These are phyloP conservation scores for Aspergillus tanneri DNA, from an alignment of 2,329 filamentous ascomycete genomes.

Conservation along the genomic window DNA sequence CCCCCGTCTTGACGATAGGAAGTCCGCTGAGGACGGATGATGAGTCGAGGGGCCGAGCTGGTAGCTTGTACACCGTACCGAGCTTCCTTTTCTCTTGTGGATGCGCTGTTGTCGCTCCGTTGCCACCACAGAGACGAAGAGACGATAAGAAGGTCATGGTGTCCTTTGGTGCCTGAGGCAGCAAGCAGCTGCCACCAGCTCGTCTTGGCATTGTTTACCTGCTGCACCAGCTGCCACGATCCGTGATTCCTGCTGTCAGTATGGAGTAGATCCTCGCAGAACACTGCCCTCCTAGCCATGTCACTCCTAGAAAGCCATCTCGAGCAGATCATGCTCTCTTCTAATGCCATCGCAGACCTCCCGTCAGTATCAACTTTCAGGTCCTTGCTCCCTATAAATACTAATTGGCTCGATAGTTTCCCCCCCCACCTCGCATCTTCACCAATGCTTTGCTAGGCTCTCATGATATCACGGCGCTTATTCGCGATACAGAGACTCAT, in stretches of 20 bases:
- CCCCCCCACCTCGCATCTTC: slow-evolving; percentile 89
- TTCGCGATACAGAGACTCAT: slow-evolving; percentile 91
- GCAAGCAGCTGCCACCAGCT: background rate
- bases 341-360: slow-evolving; percentile 70
- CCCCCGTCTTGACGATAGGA: background rate
- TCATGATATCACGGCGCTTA: slow-evolving; percentile 89
- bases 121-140: background rate
- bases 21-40: too few species aligned
- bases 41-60: background rate
- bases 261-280: background rate
- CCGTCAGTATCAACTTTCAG: slow-evolving; percentile 54
- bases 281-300: slow-evolving; percentile 50
- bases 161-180: slow-evolving; percentile 4
- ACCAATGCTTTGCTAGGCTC: slow-evolving; percentile 85
- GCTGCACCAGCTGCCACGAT: background rate
- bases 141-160: background rate
- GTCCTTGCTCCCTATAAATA: background rate
- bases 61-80: background rate
- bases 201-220: slow-evolving; percentile 6
- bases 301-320: slow-evolving; percentile 68
- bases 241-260: background rate
- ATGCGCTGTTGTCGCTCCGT: background rate
- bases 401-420: slow-evolving; percentile 60
- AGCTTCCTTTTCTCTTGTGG: background rate
- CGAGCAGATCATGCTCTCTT: slow-evolving; percentile 74